These are phyloP conservation scores for Eucalyptus sp. DNA, from an alignment of 345 rosid species.

Conservation along the genomic window DNA sequence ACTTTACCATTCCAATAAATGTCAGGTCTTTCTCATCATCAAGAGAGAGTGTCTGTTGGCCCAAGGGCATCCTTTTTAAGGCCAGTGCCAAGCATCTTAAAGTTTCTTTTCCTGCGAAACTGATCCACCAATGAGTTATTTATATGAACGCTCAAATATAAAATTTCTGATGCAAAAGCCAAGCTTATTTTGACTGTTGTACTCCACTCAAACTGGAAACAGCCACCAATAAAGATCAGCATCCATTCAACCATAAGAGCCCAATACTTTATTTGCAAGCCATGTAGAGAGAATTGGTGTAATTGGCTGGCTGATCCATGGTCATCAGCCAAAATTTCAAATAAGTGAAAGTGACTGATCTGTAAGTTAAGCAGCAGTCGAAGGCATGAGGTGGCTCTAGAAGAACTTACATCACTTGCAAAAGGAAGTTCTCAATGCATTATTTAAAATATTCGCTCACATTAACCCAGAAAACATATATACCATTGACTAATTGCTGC, in stretches of 20 bases:
- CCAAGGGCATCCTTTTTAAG: constrained; percentile 63
- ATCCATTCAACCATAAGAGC: background rate
- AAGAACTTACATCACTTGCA: background rate
- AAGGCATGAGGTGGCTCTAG: background rate
- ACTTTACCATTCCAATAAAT: constrained; percentile 99
- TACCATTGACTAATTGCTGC: background rate
- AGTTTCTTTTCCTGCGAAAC: constrained; percentile 91
- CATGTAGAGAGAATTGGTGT: background rate
- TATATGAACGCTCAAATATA: background rate
- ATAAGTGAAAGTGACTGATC: background rate
- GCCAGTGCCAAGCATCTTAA: constrained; percentile 94
- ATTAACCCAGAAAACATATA: background rate
- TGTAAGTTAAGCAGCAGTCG: background rate
- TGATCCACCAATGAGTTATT: constrained; percentile 28
- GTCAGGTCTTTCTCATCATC: constrained; percentile 92
- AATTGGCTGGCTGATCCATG: background rate
- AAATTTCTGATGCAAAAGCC: background rate
- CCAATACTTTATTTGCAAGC: background rate
- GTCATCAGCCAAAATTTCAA: background rate
- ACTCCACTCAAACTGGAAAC: background rate
- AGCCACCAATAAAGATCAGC: background rate
- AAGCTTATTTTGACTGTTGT: background rate
- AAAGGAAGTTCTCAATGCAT: background rate
- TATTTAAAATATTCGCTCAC: background rate
- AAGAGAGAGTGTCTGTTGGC: constrained; percentile 57